Evolutionary conservation across 2,329 filamentous ascomycete genomes (phyloP).

Genomic region (Colletotrichum kahawae): DNA sequence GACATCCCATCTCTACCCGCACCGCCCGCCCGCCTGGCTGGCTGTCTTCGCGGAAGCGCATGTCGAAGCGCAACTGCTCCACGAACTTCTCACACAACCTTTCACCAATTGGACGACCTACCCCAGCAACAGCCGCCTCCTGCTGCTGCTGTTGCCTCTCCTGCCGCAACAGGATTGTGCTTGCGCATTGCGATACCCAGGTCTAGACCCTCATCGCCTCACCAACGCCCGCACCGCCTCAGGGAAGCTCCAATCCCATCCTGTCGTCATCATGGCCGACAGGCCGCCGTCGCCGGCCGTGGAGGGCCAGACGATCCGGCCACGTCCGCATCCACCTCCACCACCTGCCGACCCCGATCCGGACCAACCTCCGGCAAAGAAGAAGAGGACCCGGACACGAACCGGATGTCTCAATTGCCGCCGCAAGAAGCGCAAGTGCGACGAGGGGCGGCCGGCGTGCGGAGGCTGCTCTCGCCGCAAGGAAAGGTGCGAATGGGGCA

Average conservation of each 20-base stretch:
- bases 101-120: background rate
- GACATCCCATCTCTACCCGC: background rate
- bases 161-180: background rate
- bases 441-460: slow-evolving; percentile 39
- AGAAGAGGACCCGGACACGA: slow-evolving; percentile 37
- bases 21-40: background rate
- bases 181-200: slow-evolving; percentile 1
- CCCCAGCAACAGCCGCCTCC: background rate
- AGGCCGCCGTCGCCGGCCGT: background rate
- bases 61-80: slow-evolving; percentile 20
- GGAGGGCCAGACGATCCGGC: background rate
- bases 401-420: slow-evolving; percentile 43
- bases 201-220: background rate
- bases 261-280: background rate
- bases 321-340: background rate
- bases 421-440: slow-evolving; percentile 43
- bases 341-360: background rate
- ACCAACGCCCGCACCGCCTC: background rate
- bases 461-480: slow-evolving; percentile 36
- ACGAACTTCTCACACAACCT: background rate
- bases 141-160: background rate
- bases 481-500: slow-evolving; percentile 40
- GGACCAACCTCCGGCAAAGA: slow-evolving; percentile 7
- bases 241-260: background rate
- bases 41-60: background rate